Base-by-base conservation (phyloP, 2,329 filamentous ascomycete species). In the Thermomyces lanuginosus region DNA sequence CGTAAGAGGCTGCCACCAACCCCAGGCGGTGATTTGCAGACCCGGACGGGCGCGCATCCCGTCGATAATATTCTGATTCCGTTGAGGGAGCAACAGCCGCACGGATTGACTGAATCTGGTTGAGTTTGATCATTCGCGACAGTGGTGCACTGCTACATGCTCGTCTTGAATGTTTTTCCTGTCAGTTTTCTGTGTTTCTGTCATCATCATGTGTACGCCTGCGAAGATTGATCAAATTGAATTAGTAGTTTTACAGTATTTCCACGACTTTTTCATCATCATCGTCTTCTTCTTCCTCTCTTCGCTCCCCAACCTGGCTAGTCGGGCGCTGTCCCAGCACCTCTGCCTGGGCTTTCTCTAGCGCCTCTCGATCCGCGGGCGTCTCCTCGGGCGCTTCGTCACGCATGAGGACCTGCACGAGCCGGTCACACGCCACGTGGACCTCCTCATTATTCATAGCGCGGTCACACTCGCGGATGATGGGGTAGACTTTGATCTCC, bases 331-430 rank as follows among this genome's bases (percentile, higher is more conserved):
- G 31, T 10, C 38, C 40, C 34, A 40, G 37, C 11, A 55, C 45
- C 31, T 60, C 53, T 28, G 58, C 49, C 25, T 58, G 45, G 11
- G 48, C 48, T 24, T 56, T 53, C 29, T 45, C 40, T 21, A 51
- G 52, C 26, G 59, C 44, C 22, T 55, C 60, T 3, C 38, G 45
- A 8, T 57, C 49, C 9, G 42, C 42, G 18, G 58, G 55, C 14
- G 28, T 29, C 29, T 56, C 56, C 26, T 63, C 66, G 24, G 64
- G 67, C 38, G 66, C 73, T 47, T 89, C 83, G 22, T 83, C 80
- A 30, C 80, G 64, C 72, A 83, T 82, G 34, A 92, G 49, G 5
- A 92, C 72, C 47, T 98, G 82, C 24, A 98, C 89, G 27, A 95
- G 48, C 30, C 89, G 66, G 50, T 95, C 89, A 43, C 80, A 92